A percentile compares a stretch with the other conserved stretches of the same genome.
phyloP scores from a whole-genome alignment of 2,329 filamentous ascomycete species.

The Volutella citrinella region DNA sequence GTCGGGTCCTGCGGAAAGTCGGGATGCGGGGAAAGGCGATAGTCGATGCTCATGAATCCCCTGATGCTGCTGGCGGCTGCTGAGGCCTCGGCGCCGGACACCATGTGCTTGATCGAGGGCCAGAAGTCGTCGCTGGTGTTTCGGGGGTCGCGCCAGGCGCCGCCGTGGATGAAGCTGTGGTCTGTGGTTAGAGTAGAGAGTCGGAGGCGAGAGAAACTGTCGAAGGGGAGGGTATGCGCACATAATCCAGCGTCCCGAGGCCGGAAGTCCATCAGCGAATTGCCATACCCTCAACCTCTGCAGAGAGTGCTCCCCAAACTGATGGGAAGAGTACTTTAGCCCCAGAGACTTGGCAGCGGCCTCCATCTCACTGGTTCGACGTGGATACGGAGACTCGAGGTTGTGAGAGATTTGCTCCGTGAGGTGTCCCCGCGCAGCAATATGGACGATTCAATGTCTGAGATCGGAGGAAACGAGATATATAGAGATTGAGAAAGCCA shows the following conservation, averaged over 20 bases:
- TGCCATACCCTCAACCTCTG: constrained; percentile 48
- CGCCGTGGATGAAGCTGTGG: constrained; percentile 57
- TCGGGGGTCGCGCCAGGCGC: constrained; percentile 60
- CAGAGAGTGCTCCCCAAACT: constrained; percentile 38
- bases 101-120: constrained; percentile 42
- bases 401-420: too few relatives aligned
- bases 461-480: neutral
- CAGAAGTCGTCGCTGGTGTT: constrained; percentile 44
- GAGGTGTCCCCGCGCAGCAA: too few relatives aligned
- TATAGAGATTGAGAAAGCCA: neutral
- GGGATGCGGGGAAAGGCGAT: constrained; percentile 56
- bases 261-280: constrained; percentile 17
- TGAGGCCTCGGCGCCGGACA: constrained; percentile 25
- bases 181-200: constrained; percentile 12
- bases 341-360: constrained; percentile 17
- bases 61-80: constrained; percentile 45
- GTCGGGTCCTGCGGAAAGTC: constrained; percentile 36
- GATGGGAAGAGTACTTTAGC: constrained; percentile 32
- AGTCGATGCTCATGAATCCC: constrained; percentile 63
- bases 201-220: neutral
- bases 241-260: constrained; percentile 35
- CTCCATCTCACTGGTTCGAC: constrained; percentile 15
- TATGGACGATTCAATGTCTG: too few relatives aligned
- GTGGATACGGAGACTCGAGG: constrained; percentile 4
- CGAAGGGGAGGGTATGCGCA: constrained; percentile 20